Evolutionary conservation across 2,329 filamentous ascomycete genomes (phyloP), one percentile per base, ranked within the genome.

Genomic region (Shiraia sp.): DNA sequence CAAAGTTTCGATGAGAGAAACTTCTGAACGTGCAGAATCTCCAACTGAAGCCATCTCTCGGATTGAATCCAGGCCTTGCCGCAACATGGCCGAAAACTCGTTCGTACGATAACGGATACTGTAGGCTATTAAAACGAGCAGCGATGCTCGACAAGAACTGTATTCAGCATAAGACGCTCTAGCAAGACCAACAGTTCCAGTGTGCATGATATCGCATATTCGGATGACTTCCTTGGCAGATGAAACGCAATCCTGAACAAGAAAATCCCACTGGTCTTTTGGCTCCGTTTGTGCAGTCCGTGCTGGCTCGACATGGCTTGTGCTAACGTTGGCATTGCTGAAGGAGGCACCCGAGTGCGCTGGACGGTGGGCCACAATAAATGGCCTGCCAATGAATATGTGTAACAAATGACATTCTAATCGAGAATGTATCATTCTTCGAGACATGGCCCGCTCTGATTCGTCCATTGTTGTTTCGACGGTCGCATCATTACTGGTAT

Each of bases 331-430:
- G 19, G 8, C 19, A 4, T 8, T 22, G 8, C 19, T 22, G n/a
- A n/a, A n/a, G n/a, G n/a, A n/a, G n/a, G n/a, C n/a, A n/a, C n/a
- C n/a, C n/a, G n/a, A n/a, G n/a, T n/a, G n/a, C n/a, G n/a, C n/a
- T 8, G 4, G 47, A 29, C 36, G 47, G 32, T 48, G 47, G 19
- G 47, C 37, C 12, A 50, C 34, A 14, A 52, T 45, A 26, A 52
- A 50, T 8, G 47, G 43, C 31, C 49, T 32, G 8, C 49, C 49
- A 9, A 50, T 41, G 23, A 52, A 52, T 25, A 52, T 52, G 28
- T 49, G 42, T 16, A 50, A 25, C 2, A 50, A 32, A 26, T 36
- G 47, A 32, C 42, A 49, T 35, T 47, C 42, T 10, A 52, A 30
- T 7, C 40, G 42, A 9, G 36, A 35, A 13, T 50, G 39, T 4